Base-by-base conservation (phyloP, 2,329 filamentous ascomycete species). In the Podosphaera xanthii region DNA sequence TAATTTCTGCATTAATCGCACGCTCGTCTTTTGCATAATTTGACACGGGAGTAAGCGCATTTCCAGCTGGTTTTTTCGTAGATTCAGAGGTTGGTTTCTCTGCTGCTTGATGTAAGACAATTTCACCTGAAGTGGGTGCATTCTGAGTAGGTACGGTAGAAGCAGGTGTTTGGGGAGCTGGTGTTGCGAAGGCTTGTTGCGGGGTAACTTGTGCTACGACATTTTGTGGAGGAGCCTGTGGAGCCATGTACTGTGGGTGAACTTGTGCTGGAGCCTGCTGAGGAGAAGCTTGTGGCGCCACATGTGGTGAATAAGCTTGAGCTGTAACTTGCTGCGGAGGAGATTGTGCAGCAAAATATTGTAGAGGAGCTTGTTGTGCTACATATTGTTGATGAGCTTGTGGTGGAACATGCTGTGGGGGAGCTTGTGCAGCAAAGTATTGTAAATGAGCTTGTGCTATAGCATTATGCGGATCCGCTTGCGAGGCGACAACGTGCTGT, bases 1-100 rank as follows among this genome's bases (percentile, higher is more conserved):
- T 78, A 60, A 90, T 87, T 67, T 92, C 86, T 38, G 81, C 76
- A 56, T 81, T 78, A 64, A 92, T 82, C 8, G 87, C 82, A 22
- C 80, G 76, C 58, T 68, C 68, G 33, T 67, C 66, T 4, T 69
- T 69, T 22, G 60, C 38, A 14, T 63, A 60, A 30, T 61, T 30
- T 69, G 73, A 52, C 14, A 70, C 67, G 48, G 68, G 64, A 44
- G 74, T 70, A 5, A 72, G 66, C 0, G 70, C 67, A 10, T 76
- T 65, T 1, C 73, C 73, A 3, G 78, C 65, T 7, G 75, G 70
- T 3, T 6, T 44, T 8, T 14, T 12, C 4, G 5, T 3, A 12
- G 40, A 12, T 44, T 44, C 40, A 3, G 10, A 12, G 10, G 40
- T 44, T 12, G 40, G 9, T 3, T 12, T 44, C n/a, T 44, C 10